Evolutionary conservation across 169 alveolate genomes (phyloP).

Genomic region (Eimeria tenella): DNA sequence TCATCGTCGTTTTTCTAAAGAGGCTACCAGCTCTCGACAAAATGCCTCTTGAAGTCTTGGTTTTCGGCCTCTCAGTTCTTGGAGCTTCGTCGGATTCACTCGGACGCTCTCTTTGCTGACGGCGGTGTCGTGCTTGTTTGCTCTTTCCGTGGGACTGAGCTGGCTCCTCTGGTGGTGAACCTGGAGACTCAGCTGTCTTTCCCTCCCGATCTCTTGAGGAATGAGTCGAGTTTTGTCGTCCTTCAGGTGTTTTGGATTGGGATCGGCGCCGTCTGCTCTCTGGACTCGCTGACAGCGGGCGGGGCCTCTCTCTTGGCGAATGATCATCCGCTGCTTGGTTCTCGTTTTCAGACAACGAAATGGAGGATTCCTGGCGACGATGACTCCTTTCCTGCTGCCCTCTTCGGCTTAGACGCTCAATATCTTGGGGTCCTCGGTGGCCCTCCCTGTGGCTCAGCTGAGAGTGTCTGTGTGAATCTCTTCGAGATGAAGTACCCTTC

Average conservation of each 20-base stretch:
- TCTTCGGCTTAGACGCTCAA: not conserved
- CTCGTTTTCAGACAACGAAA: not conserved
- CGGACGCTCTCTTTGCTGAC: not conserved
- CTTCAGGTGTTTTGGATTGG: not conserved
- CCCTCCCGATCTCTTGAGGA: too few species aligned
- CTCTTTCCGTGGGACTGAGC: not conserved
- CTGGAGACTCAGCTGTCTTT: not conserved
- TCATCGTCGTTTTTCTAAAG: slow-evolving; percentile 4
- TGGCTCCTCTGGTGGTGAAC: not conserved
- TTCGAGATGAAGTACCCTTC: not conserved
- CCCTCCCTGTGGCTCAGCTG: not conserved
- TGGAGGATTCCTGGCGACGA: not conserved
- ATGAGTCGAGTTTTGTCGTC: not conserved
- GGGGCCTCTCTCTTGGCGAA: not conserved
- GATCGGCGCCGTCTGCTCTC: not conserved
- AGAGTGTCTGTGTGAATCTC: slow-evolving; percentile 1
- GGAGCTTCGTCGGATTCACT: not conserved
- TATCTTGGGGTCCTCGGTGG: slow-evolving; percentile 6
- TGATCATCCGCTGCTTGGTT: not conserved
- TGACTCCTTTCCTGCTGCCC: not conserved
- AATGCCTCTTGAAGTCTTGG: slow-evolving; percentile 27
- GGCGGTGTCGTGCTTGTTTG: slow-evolving; percentile 18
- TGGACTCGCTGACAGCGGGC: not conserved
- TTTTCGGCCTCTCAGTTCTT: not conserved
- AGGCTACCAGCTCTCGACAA: slow-evolving; percentile 61